Percentiles rank a stretch among this genome's conserved stretches.
Conservation (phyloP, 768 basidiomycete genomes). For the Collybia sordida region DNA sequence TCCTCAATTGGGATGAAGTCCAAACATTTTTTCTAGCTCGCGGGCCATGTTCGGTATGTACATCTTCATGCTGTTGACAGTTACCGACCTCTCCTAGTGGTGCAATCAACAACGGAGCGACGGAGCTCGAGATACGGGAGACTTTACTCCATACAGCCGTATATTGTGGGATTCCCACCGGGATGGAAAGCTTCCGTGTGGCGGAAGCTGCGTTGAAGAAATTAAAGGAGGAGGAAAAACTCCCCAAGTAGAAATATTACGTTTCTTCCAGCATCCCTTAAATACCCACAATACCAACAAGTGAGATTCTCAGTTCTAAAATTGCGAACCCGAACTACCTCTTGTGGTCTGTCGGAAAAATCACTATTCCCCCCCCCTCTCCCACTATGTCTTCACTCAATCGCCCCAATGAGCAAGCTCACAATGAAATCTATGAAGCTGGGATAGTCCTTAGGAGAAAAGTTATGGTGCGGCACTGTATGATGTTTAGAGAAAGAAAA, state of each 20-base stretch:
- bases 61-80: background rate
- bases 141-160: conserved; percentile 41
- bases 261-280: no score
- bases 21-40: conserved; percentile 23
- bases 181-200: conserved; percentile 40
- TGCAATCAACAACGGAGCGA: conserved; percentile 42
- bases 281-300: no score
- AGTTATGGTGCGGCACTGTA: conserved; percentile 33
- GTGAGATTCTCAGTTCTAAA: background rate
- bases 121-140: conserved; percentile 42
- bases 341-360: background rate
- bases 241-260: background rate
- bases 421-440: conserved; percentile 41
- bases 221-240: conserved; percentile 36
- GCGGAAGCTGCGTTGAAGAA: conserved; percentile 37
- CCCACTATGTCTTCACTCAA: conserved; percentile 18
- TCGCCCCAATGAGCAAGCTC: conserved; percentile 32
- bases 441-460: conserved; percentile 38
- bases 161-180: conserved; percentile 36
- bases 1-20: no score
- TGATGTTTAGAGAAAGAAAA: background rate
- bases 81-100: conserved; percentile 23
- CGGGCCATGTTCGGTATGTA: conserved; percentile 33
- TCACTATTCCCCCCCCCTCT: background rate
- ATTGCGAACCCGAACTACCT: no score